A percentile compares a stretch with the other conserved stretches of the same genome.
phyloP scores from a whole-genome alignment of 768 basidiomycete genomes.

The Heimioporus sp. region DNA sequence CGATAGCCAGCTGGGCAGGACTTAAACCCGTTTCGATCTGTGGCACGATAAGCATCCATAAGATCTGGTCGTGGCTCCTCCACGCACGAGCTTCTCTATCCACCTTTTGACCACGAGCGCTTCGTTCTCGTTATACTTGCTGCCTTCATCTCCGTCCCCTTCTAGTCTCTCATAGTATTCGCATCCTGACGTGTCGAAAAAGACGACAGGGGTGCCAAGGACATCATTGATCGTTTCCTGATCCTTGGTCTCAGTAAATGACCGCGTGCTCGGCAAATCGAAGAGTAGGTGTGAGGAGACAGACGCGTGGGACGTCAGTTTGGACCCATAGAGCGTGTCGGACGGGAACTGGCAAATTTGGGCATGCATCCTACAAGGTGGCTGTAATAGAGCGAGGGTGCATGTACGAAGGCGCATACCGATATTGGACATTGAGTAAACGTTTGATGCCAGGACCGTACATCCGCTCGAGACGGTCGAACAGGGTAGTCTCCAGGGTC shows the following conservation, averaged over 20 bases:
- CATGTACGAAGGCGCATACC: conserved; percentile 41
- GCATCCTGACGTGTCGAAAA: conserved; percentile 93
- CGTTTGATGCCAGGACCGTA: conserved; percentile 82
- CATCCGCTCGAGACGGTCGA: conserved; percentile 87
- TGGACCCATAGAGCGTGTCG: conserved; percentile 70
- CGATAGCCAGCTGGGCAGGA: conserved; percentile 77
- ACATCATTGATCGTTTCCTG: conserved; percentile 74
- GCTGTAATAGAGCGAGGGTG: not conserved
- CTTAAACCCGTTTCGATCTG: conserved; percentile 62
- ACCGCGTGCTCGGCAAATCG: conserved; percentile 57
- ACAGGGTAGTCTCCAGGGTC: conserved; percentile 85
- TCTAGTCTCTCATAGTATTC: conserved; percentile 88
- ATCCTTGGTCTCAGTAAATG: conserved; percentile 32
- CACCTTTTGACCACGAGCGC: conserved; percentile 80
- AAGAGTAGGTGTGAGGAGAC: conserved; percentile 72
- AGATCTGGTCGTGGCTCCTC: no score
- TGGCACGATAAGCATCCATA: not conserved
- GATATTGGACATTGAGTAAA: conserved; percentile 89
- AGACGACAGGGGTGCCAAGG: conserved; percentile 77
- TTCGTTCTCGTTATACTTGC: conserved; percentile 93
- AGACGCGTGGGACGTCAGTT: conserved; percentile 65
- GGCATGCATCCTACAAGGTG: conserved; percentile 69
- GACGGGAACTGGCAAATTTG: conserved; percentile 88
- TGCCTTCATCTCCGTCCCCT: conserved; percentile 83
- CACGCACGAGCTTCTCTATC: conserved; percentile 72